Conservation (phyloP, 2,329 filamentous ascomycete species). For the Colletotrichum coccodes region DNA sequence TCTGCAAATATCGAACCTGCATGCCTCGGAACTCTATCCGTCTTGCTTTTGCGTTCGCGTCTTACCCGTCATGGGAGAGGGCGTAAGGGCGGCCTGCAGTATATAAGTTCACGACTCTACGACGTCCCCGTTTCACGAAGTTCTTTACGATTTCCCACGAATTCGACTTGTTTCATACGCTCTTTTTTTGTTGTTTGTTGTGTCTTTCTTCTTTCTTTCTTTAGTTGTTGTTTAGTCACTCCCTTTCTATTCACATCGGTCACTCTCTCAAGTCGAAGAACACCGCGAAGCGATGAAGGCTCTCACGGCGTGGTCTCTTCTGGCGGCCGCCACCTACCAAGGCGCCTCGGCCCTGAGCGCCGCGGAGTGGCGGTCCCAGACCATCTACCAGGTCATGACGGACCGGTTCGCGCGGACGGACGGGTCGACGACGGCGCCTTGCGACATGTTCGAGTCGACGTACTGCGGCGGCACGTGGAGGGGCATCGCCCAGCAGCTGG, state of each 20-base stretch:
- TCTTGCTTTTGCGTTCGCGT: background rate
- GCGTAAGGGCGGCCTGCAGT: background rate
- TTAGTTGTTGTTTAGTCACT: conserved; percentile 8
- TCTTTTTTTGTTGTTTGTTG: conserved; percentile 18
- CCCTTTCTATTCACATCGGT: conserved; percentile 17
- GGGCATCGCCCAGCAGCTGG: conserved; percentile 67
- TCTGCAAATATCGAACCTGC: background rate
- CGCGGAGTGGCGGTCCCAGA: conserved; percentile 61
- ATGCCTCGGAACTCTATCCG: conserved; percentile 8
- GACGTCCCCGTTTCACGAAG: conserved; percentile 6
- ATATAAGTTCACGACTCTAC: conserved; percentile 22
- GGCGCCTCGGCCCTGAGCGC: conserved; percentile 31
- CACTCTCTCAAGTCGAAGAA: conserved; percentile 15
- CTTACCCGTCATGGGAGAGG: conserved; percentile 1
- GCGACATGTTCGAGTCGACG: conserved; percentile 49
- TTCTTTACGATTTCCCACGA: background rate
- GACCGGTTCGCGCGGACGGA: conserved; percentile 63
- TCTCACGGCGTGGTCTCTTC: background rate
- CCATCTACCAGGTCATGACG: conserved; percentile 68
- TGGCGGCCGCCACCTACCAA: conserved; percentile 2
- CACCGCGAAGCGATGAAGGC: conserved; percentile 12
- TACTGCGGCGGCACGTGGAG: conserved; percentile 72
- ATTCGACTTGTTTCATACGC: conserved; percentile 15
- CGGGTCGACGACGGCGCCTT: conserved; percentile 55
- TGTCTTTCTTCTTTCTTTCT: background rate